Evolutionary conservation across 1,284 basidiomycete species (phyloP).

Genomic region (Malassezia restricta): DNA sequence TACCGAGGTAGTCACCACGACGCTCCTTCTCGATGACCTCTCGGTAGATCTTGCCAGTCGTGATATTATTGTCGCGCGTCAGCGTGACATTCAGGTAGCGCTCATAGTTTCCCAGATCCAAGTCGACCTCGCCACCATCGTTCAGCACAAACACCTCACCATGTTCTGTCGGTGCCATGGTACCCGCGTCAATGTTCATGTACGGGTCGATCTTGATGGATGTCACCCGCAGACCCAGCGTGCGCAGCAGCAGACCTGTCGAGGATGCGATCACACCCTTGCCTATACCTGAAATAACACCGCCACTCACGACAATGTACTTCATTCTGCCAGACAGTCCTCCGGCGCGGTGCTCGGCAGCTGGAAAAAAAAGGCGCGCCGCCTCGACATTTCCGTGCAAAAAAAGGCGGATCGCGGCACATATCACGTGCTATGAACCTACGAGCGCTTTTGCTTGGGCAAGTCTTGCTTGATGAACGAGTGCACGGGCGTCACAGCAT

Average conservation of each 20-base stretch:
- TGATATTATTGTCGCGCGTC: conserved; percentile 91
- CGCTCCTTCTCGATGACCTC: conserved; percentile 97
- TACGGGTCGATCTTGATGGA: conserved; percentile 99
- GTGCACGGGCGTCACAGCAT: conserved; percentile 7
- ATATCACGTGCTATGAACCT: background rate
- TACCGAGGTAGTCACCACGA: conserved; percentile 90
- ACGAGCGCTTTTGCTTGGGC: background rate
- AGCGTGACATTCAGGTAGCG: conserved; percentile 91
- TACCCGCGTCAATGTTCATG: conserved; percentile 99
- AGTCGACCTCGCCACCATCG: conserved; percentile 94
- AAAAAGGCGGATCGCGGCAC: background rate
- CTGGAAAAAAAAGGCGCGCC: background rate
- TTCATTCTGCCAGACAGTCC: conserved; percentile 35
- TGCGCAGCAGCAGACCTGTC: conserved; percentile 89
- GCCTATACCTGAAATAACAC: conserved; percentile 50
- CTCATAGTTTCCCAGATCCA: conserved; percentile 97
- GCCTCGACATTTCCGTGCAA: background rate
- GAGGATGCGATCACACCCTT: conserved; percentile 61
- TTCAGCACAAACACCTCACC: conserved; percentile 98
- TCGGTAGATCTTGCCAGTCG: conserved; percentile 93
- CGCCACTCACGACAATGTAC: conserved; percentile 48
- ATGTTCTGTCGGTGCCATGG: conserved; percentile 97
- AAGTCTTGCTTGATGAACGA: background rate
- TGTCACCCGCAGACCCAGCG: conserved; percentile 85
- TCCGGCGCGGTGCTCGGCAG: background rate